Base-by-base conservation (phyloP, 148 eudicot genomes). In the Talinum fruticosum region DNA sequence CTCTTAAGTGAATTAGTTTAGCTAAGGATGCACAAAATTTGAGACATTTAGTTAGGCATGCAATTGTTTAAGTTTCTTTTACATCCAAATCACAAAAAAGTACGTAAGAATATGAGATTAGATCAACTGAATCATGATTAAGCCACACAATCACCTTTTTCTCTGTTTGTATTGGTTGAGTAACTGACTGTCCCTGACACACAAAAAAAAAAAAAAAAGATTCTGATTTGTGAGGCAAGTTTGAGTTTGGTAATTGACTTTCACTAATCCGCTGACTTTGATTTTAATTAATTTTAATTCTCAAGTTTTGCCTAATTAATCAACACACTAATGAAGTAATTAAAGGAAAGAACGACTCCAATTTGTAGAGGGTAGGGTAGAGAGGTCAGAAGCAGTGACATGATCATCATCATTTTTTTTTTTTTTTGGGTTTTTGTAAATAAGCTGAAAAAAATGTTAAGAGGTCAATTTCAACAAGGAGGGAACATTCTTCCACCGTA, bases 311-410 rank as follows among this genome's bases (percentile, higher is more conserved):
- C 24, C 33, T 68, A 28, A 57, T 34, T 59, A 19, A 32, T 10
- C 0, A 59, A 8, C n/a, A 16, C 14, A 28, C 30, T 62, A 62
- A 26, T 26, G 15, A 73, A 26, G 2, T 21, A 35, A 21, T 76
- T 5, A 80, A 36, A 7, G 19, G 59, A 51, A 36, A 8, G 57
- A 81, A 81, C 83, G 18, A 81, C 79, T 81, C 83, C 79, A 71
- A 75, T 34, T 4, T 5, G 7, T 23, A 34, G 32, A 16, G 73
- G 61, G 57, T 37, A 21, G 29, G 83, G 85, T 82, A 83, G 78
- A 54, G 71, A 36, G 76, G 88, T 84, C 87, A 82, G 80, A 78
- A 72, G 73, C 62, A 64, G 76, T 82, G 90, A 88, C 84, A 81
- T 76, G 71, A 29, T 10, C 16, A 62, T 62, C 4, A 77, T 61